Percentiles rank a stretch among this genome's conserved stretches.
Conservation (phyloP, 192 early-diverging fungal genomes). For the Coemansia sp. region DNA sequence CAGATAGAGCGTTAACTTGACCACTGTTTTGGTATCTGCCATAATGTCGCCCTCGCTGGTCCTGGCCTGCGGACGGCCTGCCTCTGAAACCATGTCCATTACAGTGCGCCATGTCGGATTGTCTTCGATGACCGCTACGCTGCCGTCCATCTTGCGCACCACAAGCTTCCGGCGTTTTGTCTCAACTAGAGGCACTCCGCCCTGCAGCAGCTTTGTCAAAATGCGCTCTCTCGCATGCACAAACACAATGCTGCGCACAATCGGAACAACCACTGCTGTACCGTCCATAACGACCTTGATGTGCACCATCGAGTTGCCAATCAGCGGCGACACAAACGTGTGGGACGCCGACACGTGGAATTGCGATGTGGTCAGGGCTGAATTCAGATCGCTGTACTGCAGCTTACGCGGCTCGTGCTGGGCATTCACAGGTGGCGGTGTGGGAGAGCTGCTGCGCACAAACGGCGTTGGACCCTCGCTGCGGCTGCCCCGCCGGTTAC, state of each 20-base stretch:
- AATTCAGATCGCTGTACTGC: slow-evolving; percentile 6
- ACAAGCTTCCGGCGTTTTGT: slow-evolving; percentile 36
- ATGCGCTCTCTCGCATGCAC: slow-evolving; percentile 49
- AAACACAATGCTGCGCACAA: slow-evolving; percentile 49
- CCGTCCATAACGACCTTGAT: slow-evolving; percentile 47
- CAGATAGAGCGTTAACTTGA: slow-evolving; percentile 38
- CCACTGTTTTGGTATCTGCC: slow-evolving; percentile 20
- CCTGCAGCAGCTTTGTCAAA: slow-evolving; percentile 47
- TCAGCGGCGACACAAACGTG: slow-evolving; percentile 27
- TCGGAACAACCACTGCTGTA: slow-evolving; percentile 29
- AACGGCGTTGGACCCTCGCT: slow-evolving; percentile 13
- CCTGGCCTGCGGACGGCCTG: not conserved
- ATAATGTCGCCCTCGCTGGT: not conserved
- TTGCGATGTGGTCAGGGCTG: slow-evolving; percentile 29
- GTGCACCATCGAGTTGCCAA: slow-evolving; percentile 52
- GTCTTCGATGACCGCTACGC: slow-evolving; percentile 20
- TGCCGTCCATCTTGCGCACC: slow-evolving; percentile 21
- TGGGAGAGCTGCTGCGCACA: slow-evolving; percentile 10
- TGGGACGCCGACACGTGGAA: slow-evolving; percentile 24
- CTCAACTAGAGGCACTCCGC: slow-evolving; percentile 40
- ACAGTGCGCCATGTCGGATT: slow-evolving; percentile 47
- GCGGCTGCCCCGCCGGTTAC: slow-evolving; percentile 1
- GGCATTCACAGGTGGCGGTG: not conserved
- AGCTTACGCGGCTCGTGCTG: not conserved
- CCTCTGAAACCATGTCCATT: slow-evolving; percentile 25